phyloP scores from a whole-genome alignment of 768 basidiomycete species.

The Termitomyces eurrhizus region DNA sequence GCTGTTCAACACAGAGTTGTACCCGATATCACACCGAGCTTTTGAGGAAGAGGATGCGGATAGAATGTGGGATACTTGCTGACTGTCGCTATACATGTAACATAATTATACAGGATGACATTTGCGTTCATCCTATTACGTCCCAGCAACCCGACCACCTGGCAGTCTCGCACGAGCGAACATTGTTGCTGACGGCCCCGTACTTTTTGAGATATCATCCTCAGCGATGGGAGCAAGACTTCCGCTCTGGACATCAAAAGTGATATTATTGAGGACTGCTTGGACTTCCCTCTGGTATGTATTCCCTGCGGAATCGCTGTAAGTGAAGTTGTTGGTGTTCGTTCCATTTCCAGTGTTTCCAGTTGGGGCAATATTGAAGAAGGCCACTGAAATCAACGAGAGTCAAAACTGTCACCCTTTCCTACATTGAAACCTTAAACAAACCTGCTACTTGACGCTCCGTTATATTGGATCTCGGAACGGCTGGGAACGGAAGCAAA shows the following conservation, averaged over 20 bases:
- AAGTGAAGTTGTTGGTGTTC: constrained; percentile 62
- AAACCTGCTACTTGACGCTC: constrained; percentile 60
- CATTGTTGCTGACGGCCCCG: neutral
- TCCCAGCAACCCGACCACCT: constrained; percentile 14
- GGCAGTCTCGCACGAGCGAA: constrained; percentile 17
- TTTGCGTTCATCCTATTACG: neutral
- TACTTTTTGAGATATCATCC: neutral
- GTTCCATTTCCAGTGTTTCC: constrained; percentile 66
- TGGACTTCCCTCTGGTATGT: constrained; percentile 38
- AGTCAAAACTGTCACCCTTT: constrained; percentile 16
- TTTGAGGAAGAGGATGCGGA: neutral
- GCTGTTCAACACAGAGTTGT: constrained; percentile 17
- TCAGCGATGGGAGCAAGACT: constrained; percentile 2
- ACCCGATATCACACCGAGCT: constrained; percentile 8
- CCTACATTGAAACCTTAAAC: neutral
- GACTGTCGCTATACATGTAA: neutral
- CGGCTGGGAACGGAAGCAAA: constrained; percentile 58
- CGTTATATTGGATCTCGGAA: constrained; percentile 55
- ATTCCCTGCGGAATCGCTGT: constrained; percentile 54
- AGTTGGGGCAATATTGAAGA: constrained; percentile 18
- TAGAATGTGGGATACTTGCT: neutral
- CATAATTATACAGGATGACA: neutral
- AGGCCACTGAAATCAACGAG: constrained; percentile 29
- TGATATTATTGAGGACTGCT: constrained; percentile 10
- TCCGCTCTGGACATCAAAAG: constrained; percentile 7